phyloP scores from a whole-genome alignment of 176 grass and related monocot genomes.

The Bonia amplexicaulis region DNA sequence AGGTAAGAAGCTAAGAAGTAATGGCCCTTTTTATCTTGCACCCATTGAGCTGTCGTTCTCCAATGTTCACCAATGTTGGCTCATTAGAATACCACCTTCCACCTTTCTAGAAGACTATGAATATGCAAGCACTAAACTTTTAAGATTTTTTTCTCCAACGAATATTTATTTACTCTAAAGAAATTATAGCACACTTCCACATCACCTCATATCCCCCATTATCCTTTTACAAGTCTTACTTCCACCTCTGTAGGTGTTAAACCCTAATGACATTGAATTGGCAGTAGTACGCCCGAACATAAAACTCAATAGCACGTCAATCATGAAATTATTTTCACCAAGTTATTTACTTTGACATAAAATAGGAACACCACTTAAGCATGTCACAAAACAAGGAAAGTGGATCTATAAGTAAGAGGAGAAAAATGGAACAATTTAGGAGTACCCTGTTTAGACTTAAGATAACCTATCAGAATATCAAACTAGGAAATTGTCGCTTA shows the following conservation, averaged over 20 bases:
- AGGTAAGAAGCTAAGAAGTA: neutral
- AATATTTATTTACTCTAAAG: neutral
- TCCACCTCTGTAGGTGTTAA: neutral
- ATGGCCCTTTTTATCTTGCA: neutral
- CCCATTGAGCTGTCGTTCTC: neutral
- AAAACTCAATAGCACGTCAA: neutral
- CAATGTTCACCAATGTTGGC: neutral
- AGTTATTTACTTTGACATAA: neutral
- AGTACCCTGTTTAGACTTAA: neutral
- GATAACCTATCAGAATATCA: neutral
- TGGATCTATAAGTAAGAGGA: neutral
- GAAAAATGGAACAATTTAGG: neutral
- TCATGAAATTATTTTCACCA: neutral
- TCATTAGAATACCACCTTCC: neutral
- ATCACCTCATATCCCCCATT: neutral
- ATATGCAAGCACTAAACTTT: constrained; percentile 5
- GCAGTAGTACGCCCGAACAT: neutral
- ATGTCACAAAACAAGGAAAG: neutral
- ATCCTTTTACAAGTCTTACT: neutral
- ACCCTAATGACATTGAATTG: neutral
- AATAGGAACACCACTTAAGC: neutral
- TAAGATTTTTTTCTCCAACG: neutral
- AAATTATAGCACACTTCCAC: neutral
- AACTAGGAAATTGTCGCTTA: neutral
- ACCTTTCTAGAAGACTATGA: constrained; percentile 17